Conservation (phyloP, 2,329 filamentous ascomycete species). For the Cytospora paraplurivora region DNA sequence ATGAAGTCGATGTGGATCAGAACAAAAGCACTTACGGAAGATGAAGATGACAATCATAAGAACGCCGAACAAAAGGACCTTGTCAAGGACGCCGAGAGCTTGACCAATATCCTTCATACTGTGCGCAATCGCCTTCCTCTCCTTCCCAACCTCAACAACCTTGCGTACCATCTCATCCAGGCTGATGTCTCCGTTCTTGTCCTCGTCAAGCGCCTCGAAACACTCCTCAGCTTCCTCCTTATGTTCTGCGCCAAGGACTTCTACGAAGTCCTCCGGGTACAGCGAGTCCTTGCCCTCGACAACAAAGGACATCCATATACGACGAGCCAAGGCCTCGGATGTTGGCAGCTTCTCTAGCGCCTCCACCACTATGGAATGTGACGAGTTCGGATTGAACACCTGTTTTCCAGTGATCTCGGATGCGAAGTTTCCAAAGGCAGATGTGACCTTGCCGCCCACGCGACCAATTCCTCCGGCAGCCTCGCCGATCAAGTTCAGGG, state of each 20-base stretch:
- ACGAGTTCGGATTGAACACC: conserved; percentile 88
- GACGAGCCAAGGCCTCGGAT: conserved; percentile 87
- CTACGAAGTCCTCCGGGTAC: conserved; percentile 77
- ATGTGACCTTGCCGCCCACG: conserved; percentile 90
- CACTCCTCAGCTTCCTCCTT: conserved; percentile 81
- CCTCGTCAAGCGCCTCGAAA: conserved; percentile 78
- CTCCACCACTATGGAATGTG: conserved; percentile 86
- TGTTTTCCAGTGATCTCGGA: conserved; percentile 95
- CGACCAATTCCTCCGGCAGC: conserved; percentile 68
- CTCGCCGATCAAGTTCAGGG: conserved; percentile 73
- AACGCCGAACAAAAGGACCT: conserved; percentile 79
- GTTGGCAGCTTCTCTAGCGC: conserved; percentile 83
- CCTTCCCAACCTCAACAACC: conserved; percentile 78
- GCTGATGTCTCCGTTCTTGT: conserved; percentile 91
- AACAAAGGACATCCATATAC: conserved; percentile 98
- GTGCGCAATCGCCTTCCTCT: conserved; percentile 83
- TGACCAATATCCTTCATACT: conserved; percentile 98
- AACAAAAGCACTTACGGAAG: conserved; percentile 59
- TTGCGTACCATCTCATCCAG: conserved; percentile 94
- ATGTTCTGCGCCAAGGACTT: conserved; percentile 79
- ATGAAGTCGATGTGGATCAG: neutral
- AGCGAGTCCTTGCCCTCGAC: conserved; percentile 83
- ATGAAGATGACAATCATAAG: conserved; percentile 80
- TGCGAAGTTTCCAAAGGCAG: conserved; percentile 88
- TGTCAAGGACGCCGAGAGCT: conserved; percentile 88